phyloP scores from a whole-genome alignment of 192 early-diverging fungal genomes.

The Coemansia sp. region DNA sequence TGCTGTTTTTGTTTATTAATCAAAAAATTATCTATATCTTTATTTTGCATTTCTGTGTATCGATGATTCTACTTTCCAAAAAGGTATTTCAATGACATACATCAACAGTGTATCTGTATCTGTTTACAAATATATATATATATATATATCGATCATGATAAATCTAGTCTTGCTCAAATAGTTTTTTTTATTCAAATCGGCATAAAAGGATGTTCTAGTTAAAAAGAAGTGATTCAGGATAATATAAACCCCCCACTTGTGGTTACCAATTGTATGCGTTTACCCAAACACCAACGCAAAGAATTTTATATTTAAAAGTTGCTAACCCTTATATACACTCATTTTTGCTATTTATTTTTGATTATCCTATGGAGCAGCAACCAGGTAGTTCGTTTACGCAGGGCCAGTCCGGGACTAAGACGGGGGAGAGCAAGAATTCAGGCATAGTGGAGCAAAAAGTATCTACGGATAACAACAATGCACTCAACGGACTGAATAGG shows the following conservation, averaged over 20 bases:
- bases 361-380: background rate
- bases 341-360: background rate
- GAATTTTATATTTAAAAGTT: no score
- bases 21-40: no score
- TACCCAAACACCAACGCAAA: no score
- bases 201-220: no score
- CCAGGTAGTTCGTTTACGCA: background rate
- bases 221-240: no score
- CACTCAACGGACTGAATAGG: conserved; percentile 19
- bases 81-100: background rate
- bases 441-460: background rate
- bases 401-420: background rate
- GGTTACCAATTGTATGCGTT: no score
- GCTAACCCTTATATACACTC: background rate
- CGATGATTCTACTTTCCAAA: background rate
- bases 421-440: background rate
- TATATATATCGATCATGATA: background rate
- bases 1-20: no score
- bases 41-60: background rate
- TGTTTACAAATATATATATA: background rate
- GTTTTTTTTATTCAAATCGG: no score
- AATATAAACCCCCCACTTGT: no score
- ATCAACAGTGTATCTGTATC: no score
- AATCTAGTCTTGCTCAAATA: background rate
- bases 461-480: conserved; percentile 18